A percentile compares a stretch with the other conserved stretches of the same genome.
These are phyloP conservation scores for Metschnikowia cubensis DNA, from an alignment of 805 yeast species.

Conservation along the genomic window DNA sequence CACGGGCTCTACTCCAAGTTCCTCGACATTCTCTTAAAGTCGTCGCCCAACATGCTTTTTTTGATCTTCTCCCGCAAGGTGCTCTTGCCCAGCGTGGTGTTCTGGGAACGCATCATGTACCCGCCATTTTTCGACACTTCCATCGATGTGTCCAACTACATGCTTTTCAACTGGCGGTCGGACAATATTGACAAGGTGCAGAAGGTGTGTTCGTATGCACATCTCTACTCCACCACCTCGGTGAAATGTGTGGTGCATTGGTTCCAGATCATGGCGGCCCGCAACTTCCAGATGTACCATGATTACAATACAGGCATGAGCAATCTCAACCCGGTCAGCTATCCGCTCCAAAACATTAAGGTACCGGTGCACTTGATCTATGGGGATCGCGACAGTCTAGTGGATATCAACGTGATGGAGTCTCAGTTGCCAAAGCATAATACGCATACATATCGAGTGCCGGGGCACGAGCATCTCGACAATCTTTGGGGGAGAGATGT, in stretches of 20 bases:
- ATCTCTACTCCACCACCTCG: constrained; percentile 84
- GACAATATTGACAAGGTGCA: constrained; percentile 66
- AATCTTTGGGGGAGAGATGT: constrained; percentile 82
- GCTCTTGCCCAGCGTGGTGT: constrained; percentile 68
- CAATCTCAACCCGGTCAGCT: constrained; percentile 33
- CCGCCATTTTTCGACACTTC: constrained; percentile 70
- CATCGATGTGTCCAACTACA: constrained; percentile 65
- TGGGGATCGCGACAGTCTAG: constrained; percentile 77
- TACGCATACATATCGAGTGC: constrained; percentile 54
- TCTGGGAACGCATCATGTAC: constrained; percentile 76
- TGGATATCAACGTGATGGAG: constrained; percentile 77
- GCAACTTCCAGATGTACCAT: constrained; percentile 80
- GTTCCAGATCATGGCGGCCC: constrained; percentile 53
- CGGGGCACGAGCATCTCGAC: constrained; percentile 83
- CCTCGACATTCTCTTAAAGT: constrained; percentile 67
- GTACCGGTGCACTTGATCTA: constrained; percentile 76
- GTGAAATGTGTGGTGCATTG: constrained; percentile 72
- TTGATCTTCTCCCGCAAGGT: constrained; percentile 70
- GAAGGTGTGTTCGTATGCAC: constrained; percentile 77
- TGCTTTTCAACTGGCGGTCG: constrained; percentile 79
- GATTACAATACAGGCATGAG: constrained; percentile 35
- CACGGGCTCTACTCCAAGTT: constrained; percentile 74
- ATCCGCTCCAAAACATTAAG: constrained; percentile 36
- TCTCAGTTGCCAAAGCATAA: constrained; percentile 55
- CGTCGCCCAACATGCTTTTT: constrained; percentile 71